Base-by-base conservation (phyloP, 768 basidiomycete species). In the Rickenella mellea region DNA sequence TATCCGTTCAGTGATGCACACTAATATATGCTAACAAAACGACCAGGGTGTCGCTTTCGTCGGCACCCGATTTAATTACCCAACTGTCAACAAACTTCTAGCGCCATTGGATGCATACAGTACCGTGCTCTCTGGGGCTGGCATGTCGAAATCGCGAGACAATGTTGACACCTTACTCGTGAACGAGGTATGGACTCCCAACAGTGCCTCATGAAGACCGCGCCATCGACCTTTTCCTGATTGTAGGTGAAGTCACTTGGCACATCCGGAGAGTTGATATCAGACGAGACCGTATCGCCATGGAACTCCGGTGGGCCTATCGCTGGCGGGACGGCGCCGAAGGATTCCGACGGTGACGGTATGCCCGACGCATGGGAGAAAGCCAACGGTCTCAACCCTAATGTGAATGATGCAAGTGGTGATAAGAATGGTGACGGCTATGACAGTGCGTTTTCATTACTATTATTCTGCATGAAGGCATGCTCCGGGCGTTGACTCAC, bases 11-110 rank as follows among this genome's bases (percentile, higher is more conserved):
- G n/a, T n/a, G n/a, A n/a, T n/a, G n/a, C n/a, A n/a, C n/a, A n/a
- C n/a, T n/a, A n/a, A n/a, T n/a, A n/a, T n/a, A n/a, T n/a, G n/a
- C n/a, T n/a, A n/a, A n/a, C n/a, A n/a, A n/a, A n/a, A n/a, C n/a
- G n/a, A n/a, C n/a, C n/a, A n/a, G n/a, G 56, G 44, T 32, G 58
- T 63, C 24, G 61, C 59, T 38, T 60, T 63, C 44, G 59, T 61
- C 40, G 15, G 52, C 2, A 44, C 51, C 3, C 55, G 52, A 39
- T 63, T 59, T 37, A 44, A 48, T 35, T 63, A 63, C 45, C 61
- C 61, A 4, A 57, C 59, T 9, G 61, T 61, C 12, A 45, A 29
- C 10, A 55, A 53, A 1, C 53, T 63, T 22, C 51, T 63, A 27
- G 48, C 46, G 45, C 59, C 61, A 1, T 55, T 56, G 1, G 61